Percentiles rank a stretch among this genome's conserved stretches.
These are phyloP conservation scores for Chlorella sp. DNA, from an alignment of 139 green algal genomes.

Conservation along the genomic window DNA sequence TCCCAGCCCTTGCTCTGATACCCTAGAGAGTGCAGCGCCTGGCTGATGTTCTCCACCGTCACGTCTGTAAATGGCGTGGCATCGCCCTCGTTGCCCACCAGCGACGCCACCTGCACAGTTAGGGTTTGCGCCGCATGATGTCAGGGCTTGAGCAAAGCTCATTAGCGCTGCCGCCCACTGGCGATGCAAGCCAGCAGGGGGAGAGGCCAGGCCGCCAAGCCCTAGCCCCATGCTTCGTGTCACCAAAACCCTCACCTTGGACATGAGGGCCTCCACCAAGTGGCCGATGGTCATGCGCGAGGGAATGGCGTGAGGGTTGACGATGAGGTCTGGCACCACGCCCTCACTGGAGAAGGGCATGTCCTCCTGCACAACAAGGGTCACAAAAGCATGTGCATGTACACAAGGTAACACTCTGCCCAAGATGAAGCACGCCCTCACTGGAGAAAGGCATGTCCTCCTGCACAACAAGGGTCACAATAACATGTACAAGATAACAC, in stretches of 20 bases:
- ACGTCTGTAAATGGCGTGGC: constrained; percentile 97
- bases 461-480: background rate
- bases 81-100: constrained; percentile 89
- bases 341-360: constrained; percentile 63
- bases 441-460: constrained; percentile 43
- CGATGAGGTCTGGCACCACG: constrained; percentile 95
- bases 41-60: constrained; percentile 91
- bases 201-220: too few relatives aligned
- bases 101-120: constrained; percentile 54
- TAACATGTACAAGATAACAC: too few relatives aligned
- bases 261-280: constrained; percentile 94
- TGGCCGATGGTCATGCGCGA: constrained; percentile 99
- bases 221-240: too few relatives aligned
- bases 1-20: constrained; percentile 81
- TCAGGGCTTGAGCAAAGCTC: too few relatives aligned
- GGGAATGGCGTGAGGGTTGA: constrained; percentile 98
- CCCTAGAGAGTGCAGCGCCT: constrained; percentile 73
- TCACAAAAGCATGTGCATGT: too few relatives aligned
- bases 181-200: too few relatives aligned
- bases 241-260: constrained; percentile 85
- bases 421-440: constrained; percentile 82
- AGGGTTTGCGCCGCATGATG: background rate
- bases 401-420: too few relatives aligned
- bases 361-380: constrained; percentile 37
- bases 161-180: too few relatives aligned